Base-by-base conservation (phyloP, 225 moss, liverwort and hornwort species). In the Sphagnum contortum region DNA sequence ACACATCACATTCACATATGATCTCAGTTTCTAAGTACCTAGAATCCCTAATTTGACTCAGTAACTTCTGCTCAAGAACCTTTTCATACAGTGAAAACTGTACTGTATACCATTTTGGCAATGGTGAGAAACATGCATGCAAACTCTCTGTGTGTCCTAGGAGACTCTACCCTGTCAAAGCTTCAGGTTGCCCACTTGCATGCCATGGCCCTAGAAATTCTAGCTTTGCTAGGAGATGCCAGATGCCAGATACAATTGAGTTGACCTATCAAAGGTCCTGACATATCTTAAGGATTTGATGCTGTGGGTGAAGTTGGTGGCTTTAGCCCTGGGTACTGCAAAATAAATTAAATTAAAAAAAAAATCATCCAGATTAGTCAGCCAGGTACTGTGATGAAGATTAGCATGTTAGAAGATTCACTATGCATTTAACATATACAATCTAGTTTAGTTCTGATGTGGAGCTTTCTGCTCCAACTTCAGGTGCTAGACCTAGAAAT, bases 271-370 rank as follows among this genome's bases (percentile, higher is more conserved):
- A 29, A 29, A 29, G 29, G 29, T 29, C 29, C 29, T 29, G 29
- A 29, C 29, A 51, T 48, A 3, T 6, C 70, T 77, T 64, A 84
- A 50, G 80, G 77, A 53, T 66, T 78, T 64, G 75, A 66, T 49
- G 84, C 73, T 49, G 64, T 65, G 12, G 73, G 80, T 44, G 84
- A 77, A 12, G 73, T 49, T 3, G 78, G 80, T 14, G 84, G 80
- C 71, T 84, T 81, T 68, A 85, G 44, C 49, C 67, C 78, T 48
- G 73, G 71, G 66, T 78, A 85, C 85, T 85, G 83, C 76, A 76
- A 69, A 57, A 67, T 29, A 29, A 29, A 29, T 29, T 29, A 50
- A 45, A 52, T 6, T 1, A 63, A 13, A 9, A 11, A 12, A 64
- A 1, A 61, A 47, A 6, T 5, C 9, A 5, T 53, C 63, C 45